Base-by-base conservation (phyloP, 1,284 basidiomycete species). In the Tausonia pullulans region DNA sequence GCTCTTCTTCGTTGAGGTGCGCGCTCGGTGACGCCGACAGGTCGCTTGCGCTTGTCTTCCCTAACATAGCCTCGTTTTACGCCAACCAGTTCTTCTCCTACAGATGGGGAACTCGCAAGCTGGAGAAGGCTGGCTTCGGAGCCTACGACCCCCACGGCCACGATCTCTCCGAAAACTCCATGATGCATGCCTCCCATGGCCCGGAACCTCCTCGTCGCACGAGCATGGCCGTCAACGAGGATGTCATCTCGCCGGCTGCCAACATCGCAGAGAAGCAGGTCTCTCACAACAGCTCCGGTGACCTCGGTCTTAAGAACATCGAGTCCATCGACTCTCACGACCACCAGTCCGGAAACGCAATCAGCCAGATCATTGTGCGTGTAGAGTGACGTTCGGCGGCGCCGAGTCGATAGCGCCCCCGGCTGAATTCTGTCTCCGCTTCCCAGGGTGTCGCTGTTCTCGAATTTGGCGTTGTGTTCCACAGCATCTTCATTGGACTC, bases 391-490 rank as follows among this genome's bases (percentile, higher is more conserved):
- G 44, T 43, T 51, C 44, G 14, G 40, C 56, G 50, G 27, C 60
- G 48, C 11, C n/a, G 62, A 13, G 50, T 51, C 41, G 65, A 16
- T 13, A 49, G 63, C 67, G 53, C 64, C 60, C 43, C 57, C 67
- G 50, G 27, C 14, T 60, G 55, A 52, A 10, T 44, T 67, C 6
- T 59, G 51, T 39, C 52, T 69, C 51, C 52, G 60, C 59, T 13
- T 46, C 45, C 3, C 69, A 88, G 84, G 61, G 61, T 51, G 74
- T 77, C 39, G 75, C 68, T 14, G 73, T 77, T 1, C 70, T 77
- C 44, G 76, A 84, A 74, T 95, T 98, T 71, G 96, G 95, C 71
- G 90, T 98, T 58, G 78, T 94, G 11, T 98, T 67, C 93, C 58
- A 64, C 54, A 72, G 76, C 72, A 73, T 97, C 53, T 82, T 98